Base-by-base conservation (phyloP, 164 flowering plant species). In the Malania oleifera region DNA sequence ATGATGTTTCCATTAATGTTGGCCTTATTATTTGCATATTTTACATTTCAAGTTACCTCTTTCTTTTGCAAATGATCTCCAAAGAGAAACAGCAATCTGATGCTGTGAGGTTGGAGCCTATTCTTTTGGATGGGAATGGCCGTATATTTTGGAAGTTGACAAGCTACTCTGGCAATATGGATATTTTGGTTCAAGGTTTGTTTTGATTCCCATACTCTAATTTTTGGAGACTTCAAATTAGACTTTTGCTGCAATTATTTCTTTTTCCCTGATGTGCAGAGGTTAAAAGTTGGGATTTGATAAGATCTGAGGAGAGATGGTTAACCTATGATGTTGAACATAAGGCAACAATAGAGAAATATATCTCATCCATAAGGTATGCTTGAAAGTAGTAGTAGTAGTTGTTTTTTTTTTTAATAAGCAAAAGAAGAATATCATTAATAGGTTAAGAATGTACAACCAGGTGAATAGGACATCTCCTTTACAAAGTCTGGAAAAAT, bases 111-210 rank as follows among this genome's bases (percentile, higher is more conserved):
- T 56, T 62, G 18, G 62, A 62, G 23, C 62, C 71, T n/a, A 23
- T 51, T 8, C 45, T 61, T 26, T 40, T 38, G 39, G 66, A 62
- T 46, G 48, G 10, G 17, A 29, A 17, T 13, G 66, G 66, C 45
- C 58, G 46, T 50, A 67, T 49, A 53, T 46, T 67, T 52, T 67
- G 71, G 71, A 62, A 43, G 43, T 52, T 57, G 12, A 38, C 44
- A 38, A 25, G 54, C 59, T 62, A 35, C 48, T 49, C 57, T 11
- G 47, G 37, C 25, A 62, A 51, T n/a, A 43, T 43, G 29, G 58
- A 62, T 44, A 35, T 62, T 23, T 46, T 61, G 25, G 62, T 61
- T 46, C 66, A 67, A 56, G 71, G 71, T 62, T 50, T 15, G 38
- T 3, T 17, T 47, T 35, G 14, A 45, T 11, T n/a, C 22, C n/a